phyloP scores from a whole-genome alignment of 2,329 filamentous ascomycete species.

The Scedosporium minutisporum region DNA sequence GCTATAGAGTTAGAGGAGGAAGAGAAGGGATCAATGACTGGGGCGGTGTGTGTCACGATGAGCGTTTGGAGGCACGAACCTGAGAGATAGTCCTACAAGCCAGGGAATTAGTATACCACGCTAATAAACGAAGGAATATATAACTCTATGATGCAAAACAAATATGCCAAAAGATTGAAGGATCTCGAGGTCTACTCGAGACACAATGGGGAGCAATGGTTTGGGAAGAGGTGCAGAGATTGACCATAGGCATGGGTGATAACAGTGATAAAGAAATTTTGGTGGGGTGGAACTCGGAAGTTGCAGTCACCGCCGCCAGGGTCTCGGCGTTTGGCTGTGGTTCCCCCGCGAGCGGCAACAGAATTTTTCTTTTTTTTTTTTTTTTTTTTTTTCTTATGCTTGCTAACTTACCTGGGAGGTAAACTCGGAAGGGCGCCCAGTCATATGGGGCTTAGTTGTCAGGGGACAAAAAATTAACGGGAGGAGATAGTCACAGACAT shows the following conservation, averaged over 20 bases:
- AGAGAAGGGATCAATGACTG: neutral
- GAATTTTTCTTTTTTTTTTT: neutral
- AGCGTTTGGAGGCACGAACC: slow-evolving; percentile 40
- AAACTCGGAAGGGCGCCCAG: slow-evolving; percentile 74
- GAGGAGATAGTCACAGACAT: slow-evolving; percentile 1
- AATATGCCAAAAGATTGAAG: slow-evolving; percentile 1
- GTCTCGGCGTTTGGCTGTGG: neutral
- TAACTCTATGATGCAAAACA: slow-evolving; percentile 2
- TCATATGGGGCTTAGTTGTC: slow-evolving; percentile 52
- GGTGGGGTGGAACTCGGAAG: neutral
- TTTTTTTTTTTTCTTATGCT: neutral
- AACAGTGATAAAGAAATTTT: neutral
- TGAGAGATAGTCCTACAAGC: slow-evolving; percentile 62
- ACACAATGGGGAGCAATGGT: neutral
- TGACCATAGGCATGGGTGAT: neutral
- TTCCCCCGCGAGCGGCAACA: neutral
- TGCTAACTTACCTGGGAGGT: slow-evolving; percentile 65
- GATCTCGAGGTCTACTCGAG: slow-evolving; percentile 6
- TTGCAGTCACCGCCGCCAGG: neutral
- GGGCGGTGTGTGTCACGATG: slow-evolving; percentile 33
- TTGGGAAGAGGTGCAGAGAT: neutral
- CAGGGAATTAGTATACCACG: slow-evolving; percentile 4
- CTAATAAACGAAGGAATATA: neutral
- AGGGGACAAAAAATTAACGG: slow-evolving; percentile 1
- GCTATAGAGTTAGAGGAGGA: slow-evolving; percentile 11